Conservation (phyloP, 768 basidiomycete genomes). For the Podaxis rugospora region DNA sequence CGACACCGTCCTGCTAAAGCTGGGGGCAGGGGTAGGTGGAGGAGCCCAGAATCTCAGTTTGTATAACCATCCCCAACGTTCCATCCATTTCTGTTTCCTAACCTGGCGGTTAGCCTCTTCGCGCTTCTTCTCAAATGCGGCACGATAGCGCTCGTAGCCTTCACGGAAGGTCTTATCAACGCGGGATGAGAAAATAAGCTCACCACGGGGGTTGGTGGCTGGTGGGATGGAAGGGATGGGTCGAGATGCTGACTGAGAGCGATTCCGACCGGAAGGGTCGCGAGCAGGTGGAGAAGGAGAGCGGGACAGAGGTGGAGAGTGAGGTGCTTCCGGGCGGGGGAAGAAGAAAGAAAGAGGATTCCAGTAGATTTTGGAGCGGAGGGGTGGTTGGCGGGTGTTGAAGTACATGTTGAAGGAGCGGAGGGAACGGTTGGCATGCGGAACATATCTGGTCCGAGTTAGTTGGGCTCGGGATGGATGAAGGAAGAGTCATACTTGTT, state of each 20-base stretch:
- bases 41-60: conserved; percentile 21
- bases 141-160: conserved; percentile 87
- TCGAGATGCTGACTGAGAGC: conserved; percentile 37
- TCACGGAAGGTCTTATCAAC: conserved; percentile 83
- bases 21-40: neutral
- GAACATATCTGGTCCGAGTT: conserved; percentile 72
- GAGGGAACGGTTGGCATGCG: conserved; percentile 89
- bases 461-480: neutral
- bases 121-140: conserved; percentile 77
- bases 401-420: conserved; percentile 96
- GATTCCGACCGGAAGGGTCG: conserved; percentile 28
- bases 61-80: conserved; percentile 28
- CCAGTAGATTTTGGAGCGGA: conserved; percentile 53
- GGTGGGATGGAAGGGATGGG: conserved; percentile 85
- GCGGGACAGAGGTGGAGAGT: conserved; percentile 24
- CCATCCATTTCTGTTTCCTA: conserved; percentile 19
- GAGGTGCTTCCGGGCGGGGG: conserved; percentile 31
- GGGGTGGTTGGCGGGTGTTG: conserved; percentile 82
- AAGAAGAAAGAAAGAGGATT: conserved; percentile 61
- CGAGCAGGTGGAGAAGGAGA: conserved; percentile 35
- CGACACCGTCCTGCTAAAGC: conserved; percentile 22
- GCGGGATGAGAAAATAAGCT: conserved; percentile 91
- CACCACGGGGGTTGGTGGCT: conserved; percentile 85
- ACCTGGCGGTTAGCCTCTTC: conserved; percentile 51
- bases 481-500: conserved; percentile 64